Conservation (phyloP, 2,329 filamentous ascomycete species). For the Paraphaeosphaeria sporulosa region DNA sequence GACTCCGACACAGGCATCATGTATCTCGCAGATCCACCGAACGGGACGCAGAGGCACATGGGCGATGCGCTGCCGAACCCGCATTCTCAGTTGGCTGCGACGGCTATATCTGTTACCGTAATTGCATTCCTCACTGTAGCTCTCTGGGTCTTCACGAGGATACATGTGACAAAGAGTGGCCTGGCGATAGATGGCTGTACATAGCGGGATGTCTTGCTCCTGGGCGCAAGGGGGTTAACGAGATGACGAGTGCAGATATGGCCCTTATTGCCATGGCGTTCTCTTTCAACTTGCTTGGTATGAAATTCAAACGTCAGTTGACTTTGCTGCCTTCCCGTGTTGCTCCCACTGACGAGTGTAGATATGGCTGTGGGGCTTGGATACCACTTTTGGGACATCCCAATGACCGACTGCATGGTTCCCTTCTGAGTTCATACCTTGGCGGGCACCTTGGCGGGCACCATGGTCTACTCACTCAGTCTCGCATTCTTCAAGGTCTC, state of each 20-base stretch:
- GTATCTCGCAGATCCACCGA: constrained; percentile 11
- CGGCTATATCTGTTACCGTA: constrained; percentile 2
- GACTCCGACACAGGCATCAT: neutral
- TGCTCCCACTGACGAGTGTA: neutral
- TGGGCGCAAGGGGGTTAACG: neutral
- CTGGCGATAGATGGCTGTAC: constrained; percentile 15
- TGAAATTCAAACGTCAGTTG: constrained; percentile 6
- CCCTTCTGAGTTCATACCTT: constrained; percentile 14
- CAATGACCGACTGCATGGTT: constrained; percentile 5
- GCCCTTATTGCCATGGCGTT: constrained; percentile 7
- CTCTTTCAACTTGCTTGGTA: constrained; percentile 3
- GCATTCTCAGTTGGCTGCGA: neutral
- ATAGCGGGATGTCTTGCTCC: neutral
- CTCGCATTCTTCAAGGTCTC: constrained; percentile 19
- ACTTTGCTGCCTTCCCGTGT: neutral
- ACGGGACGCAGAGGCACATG: neutral
- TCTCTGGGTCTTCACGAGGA: constrained; percentile 16
- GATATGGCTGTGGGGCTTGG: constrained; percentile 17
- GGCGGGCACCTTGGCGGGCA: constrained; percentile 9
- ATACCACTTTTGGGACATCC: constrained; percentile 19
- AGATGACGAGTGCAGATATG: constrained; percentile 11
- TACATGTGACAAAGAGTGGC: constrained; percentile 11
- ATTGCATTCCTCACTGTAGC: constrained; percentile 9
- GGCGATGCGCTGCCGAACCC: neutral
- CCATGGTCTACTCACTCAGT: constrained; percentile 17